Base-by-base conservation (phyloP, 1,139 yeast species). In the Pichia sp. region DNA sequence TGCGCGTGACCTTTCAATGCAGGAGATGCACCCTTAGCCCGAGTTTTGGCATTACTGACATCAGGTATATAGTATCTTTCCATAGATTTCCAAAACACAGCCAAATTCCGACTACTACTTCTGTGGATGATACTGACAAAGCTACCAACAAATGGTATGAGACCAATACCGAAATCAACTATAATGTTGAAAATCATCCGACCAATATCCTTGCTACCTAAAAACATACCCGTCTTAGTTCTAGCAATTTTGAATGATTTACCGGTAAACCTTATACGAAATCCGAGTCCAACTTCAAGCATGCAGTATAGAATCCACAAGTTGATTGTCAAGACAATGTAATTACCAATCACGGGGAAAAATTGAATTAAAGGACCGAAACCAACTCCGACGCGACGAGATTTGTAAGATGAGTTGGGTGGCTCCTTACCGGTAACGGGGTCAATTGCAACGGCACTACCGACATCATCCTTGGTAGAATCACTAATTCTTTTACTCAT, bases 121-220 rank as follows among this genome's bases (percentile, higher is more conserved):
- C 82, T 79, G 60, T 80, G 84, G 36, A 77, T 63, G 20, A 84
- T 74, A 44, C 75, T 76, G 37, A 79, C 66, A 30, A 81, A 58
- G 48, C 74, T 84, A 10, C 94, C 94, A 14, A 83, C 73, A 27
- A 83, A 44, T 2, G 94, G 94, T 29, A 81, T 71, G 49, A 84
- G 60, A 0, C 91, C 87, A 35, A 84, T 60, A 2, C 68, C 67
- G 50, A 81, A 82, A 55, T 84, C 94, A 35, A 81, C 53, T 12
- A 64, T 55, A 11, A 82, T 69, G 49, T 84, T 83, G 22, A 68
- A 60, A 48, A 74, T 52, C 82, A 84, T 78, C 42, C 64, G 59
- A 36, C 67, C 60, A 38, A 66, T 64, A 22, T 78, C 49, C 4
- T 28, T 34, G 2, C 26, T 7, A n/a, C 21, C 17, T 10, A 38